Base-by-base conservation (phyloP, 805 yeast species). In the Wickerhamomyces ciferrii region DNA sequence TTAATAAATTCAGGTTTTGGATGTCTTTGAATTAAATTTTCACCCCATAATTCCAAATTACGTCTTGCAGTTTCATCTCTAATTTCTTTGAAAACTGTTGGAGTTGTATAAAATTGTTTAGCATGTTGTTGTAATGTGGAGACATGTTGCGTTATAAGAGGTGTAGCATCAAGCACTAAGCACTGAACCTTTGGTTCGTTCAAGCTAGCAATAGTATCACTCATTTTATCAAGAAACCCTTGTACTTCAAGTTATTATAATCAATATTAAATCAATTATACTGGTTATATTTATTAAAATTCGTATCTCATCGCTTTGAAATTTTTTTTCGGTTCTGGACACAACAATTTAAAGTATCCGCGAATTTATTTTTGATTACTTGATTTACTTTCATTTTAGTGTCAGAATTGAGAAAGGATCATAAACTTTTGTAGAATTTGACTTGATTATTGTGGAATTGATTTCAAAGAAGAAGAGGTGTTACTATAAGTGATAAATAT, bases 161-260 rank as follows among this genome's bases (percentile, higher is more conserved):
- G 99, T 43, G 96, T 94, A 3, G 99, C 98, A 75, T 94, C 99
- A 53, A 94, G 74, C 31, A 88, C 87, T 47, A 95, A 71, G 1
- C 56, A 44, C n/a, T 52, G 49, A 10, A 55, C 62, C 31, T 49
- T 57, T 18, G 41, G 41, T 9, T 23, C 41, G n/a, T 39, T 35
- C 24, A 35, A 35, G 18, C 19, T 18, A 19, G 38, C 38, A 35
- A 35, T 19, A 35, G 31, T 15, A 19, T 39, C 31, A n/a, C 31
- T 13, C 41, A 24, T 32, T 39, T 32, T 14, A 5, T 24, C 19
- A 2, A 24, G 17, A 15, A 15, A 27, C n/a, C n/a, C n/a, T n/a
- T n/a, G n/a, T n/a, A n/a, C n/a, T n/a, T n/a, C n/a, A n/a, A n/a
- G n/a, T n/a, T n/a, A n/a, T n/a, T n/a, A n/a, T n/a, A 13, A 11